Evolutionary conservation across 441 rosid genomes (phyloP).

Genomic region (Pelargonium citronellum): DNA sequence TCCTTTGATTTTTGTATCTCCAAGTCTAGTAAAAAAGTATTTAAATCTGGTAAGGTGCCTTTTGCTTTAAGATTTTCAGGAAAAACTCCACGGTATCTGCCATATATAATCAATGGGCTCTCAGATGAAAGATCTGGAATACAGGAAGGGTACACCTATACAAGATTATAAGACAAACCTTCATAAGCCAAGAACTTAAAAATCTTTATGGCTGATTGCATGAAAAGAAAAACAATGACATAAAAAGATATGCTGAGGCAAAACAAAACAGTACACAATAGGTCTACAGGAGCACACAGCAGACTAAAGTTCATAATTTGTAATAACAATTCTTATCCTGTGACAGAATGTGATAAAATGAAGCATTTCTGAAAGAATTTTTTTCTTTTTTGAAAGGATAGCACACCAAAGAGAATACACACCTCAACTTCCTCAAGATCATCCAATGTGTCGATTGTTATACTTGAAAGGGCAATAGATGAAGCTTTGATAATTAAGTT

Average conservation of each 20-base stretch:
- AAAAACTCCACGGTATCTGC: constrained; percentile 66
- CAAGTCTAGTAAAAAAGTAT: constrained; percentile 46
- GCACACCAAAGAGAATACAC: too few species aligned
- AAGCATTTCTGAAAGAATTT: not conserved
- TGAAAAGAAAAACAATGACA: not conserved
- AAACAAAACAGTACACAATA: not conserved
- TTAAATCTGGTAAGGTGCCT: constrained; percentile 66
- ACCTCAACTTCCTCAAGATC: constrained; percentile 78
- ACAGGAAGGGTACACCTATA: constrained; percentile 55
- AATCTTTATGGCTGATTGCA: not conserved
- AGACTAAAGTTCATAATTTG: not conserved
- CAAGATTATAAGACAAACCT: constrained; percentile 19
- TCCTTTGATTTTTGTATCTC: constrained; percentile 54
- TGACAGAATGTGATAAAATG: not conserved
- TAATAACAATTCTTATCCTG: not conserved
- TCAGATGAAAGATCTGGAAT: constrained; percentile 74
- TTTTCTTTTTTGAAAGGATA: not conserved
- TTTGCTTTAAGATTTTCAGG: constrained; percentile 52
- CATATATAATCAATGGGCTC: constrained; percentile 52
- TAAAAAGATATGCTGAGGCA: not conserved
- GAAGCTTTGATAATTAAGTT: constrained; percentile 48
- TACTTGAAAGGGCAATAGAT: constrained; percentile 53
- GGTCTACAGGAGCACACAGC: not conserved
- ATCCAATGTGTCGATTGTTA: constrained; percentile 45
- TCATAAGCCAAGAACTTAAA: constrained; percentile 14